Evolutionary conservation across 176 grass and related monocot genomes (phyloP), one percentile per base, ranked within the genome.

Genomic region (Aegilops tauschii): DNA sequence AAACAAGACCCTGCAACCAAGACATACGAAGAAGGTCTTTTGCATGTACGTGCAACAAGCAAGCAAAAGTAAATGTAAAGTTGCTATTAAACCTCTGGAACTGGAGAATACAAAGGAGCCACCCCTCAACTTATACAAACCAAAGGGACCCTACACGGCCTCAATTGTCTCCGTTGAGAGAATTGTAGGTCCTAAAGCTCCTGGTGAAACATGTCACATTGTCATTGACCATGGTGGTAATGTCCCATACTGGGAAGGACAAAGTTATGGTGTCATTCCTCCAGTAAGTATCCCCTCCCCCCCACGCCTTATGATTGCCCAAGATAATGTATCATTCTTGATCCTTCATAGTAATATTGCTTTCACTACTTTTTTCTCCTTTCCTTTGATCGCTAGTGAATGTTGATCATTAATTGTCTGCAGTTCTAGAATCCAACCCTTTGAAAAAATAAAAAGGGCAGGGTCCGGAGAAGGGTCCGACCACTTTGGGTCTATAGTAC

Each of bases 191-290:
- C 92, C 92, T 32, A 88, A 92, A 90, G 86, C 93, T 31, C 96
- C 96, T 77, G 93, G 96, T 44, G 96, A 96, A 84, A 98, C 92
- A 80, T 96, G 93, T 67, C 96, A 98, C 67, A 86, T 98, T 86
- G 86, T 98, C 29, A 96, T 98, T 85, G 90, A 96, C 86, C 93
- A 98, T 88, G 93, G 90, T 39, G 96, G 92, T 62, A 91, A 96
- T 64, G 96, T 96, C 34, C 96, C 96, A 52, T 98, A 96, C 49
- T 96, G 93, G 96, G 96, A 98, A 91, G 96, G 96, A 31, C 96
- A 98, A 80, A 98, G 92, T 44, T 98, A 94, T 39, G 93, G 92
- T 2, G 78, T 98, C 64, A 98, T 98, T 93, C 96, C 96, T 82
- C 96, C 93, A 8, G 96, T 96, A 62, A 85, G 86, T 85, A 52